phyloP scores from a whole-genome alignment of 768 basidiomycete species.

The Obba rivulosa region DNA sequence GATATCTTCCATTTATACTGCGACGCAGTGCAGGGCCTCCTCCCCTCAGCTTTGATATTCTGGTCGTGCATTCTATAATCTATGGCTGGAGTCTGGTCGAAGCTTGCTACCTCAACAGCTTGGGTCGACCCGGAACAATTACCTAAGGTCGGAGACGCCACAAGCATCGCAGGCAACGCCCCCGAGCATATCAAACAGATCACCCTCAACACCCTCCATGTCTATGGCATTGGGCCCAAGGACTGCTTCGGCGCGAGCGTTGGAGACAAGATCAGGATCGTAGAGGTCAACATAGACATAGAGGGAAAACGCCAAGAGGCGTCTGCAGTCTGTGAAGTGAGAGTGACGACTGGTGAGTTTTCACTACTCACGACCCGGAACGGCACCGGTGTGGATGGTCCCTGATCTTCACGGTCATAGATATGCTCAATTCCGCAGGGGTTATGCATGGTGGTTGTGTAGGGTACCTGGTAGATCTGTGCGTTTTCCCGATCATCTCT shows the following conservation, averaged over 20 bases:
- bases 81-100: conserved; percentile 9
- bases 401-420: conserved; percentile 26
- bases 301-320: conserved; percentile 50
- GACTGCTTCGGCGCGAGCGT: conserved; percentile 59
- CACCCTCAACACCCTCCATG: conserved; percentile 58
- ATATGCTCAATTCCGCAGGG: conserved; percentile 71
- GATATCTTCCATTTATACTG: too few relatives aligned
- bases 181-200: conserved; percentile 61
- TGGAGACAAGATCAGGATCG: conserved; percentile 54
- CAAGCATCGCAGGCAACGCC: conserved; percentile 58
- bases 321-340: conserved; percentile 55
- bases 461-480: conserved; percentile 74
- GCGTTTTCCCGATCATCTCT: conserved; percentile 18
- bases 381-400: too few relatives aligned
- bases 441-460: conserved; percentile 76
- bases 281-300: conserved; percentile 49
- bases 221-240: conserved; percentile 64
- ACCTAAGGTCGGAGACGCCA: conserved; percentile 52
- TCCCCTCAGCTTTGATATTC: not conserved
- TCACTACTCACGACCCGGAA: not conserved
- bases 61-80: not conserved
- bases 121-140: conserved; percentile 67
- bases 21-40: too few relatives aligned
- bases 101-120: conserved; percentile 16
- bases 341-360: conserved; percentile 53